Evolutionary conservation across 2,329 filamentous ascomycete species (phyloP), one percentile per base, ranked within the genome.

Genomic region (Trichoderma afroharzianum): DNA sequence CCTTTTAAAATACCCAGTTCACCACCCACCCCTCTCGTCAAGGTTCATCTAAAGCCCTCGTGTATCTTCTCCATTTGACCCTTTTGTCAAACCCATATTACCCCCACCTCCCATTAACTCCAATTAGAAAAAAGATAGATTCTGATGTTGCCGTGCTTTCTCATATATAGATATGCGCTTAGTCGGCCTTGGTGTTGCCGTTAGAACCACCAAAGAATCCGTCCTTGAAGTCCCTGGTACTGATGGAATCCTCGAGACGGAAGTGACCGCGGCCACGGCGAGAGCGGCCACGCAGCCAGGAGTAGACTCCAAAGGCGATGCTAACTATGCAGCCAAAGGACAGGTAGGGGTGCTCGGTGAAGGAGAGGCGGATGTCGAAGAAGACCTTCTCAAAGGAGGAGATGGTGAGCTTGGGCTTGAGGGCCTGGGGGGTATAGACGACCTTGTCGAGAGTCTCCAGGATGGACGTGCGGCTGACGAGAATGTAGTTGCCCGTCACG

Each of bases 391-490:
- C 88, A 73, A 95, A 83, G 71, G 87, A 86, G 68, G 89, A 90
- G 72, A 93, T 90, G n/a, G 93, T 94, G 73, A 92, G 89, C 83
- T 95, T 96, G 36, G 92, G 86, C 77, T 88, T 87, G 80, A 97
- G 92, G 78, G 90, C 89, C 61, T 92, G 88, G 63, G 91, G 91
- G 63, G 87, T 88, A 28, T 88, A 85, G 11, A 92, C 88, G 73
- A 94, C 87, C 79, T 93, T 92, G 76, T 88, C 88, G 69, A 95
- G 85, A 15, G 94, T 97, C 82, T 97, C 95, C 73, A 97, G 89
- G 78, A 98, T 97, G 4, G 93, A 94, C 4, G 94, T 95, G 74
- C 96, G 92, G 30, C 92, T 96, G 68, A 95, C 92, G 76, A 95
- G 91, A 78, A 99, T 98, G 74, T 92, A 89, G 81, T 96, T 95